Base-by-base conservation (phyloP, 192 early-diverging fungal genomes). In the Linnemannia schmuckeri region DNA sequence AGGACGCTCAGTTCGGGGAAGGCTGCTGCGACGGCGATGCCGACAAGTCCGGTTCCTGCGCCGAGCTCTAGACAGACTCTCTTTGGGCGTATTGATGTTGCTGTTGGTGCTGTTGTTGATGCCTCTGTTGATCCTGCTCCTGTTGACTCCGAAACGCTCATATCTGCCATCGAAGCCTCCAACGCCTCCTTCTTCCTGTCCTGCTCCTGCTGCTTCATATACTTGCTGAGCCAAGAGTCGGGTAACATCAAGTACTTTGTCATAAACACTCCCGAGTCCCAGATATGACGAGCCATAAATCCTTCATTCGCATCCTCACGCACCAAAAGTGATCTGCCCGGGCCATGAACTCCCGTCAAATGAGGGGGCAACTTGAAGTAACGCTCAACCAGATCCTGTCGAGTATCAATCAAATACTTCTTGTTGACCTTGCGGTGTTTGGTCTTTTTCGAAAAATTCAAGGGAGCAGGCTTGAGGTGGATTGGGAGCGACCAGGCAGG, bases 31-130 rank as follows among this genome's bases (percentile, higher is more conserved):
- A 90, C 70, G 0, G 88, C 84, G 40, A 92, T 89, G 0, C 91
- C 91, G 6, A 89, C 88, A 13, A 91, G 81, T 27, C 91, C 91
- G n/a, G 90, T 90, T 61, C 91, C 91, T 66, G 91, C 88, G 24
- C 91, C 91, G 12, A 92, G 81, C 73, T 92, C 91, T 7, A 92
- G 40, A 18, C 85, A 87, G 3, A 87, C 85, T 40, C 85, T 57
- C 44, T 61, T 52, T 52, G 49, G 18, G 40, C 46, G 72, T 75
- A 75, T 79, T 55, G 76, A 76, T 3, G 74, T 10, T 18, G 61
- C n/a, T 38, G 24, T 17, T 22, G 38, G 0, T 41, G 57, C 38
- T 68, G 76, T 52, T 49, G 73, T 0, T 74, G 44, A 20, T 46
- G 37, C 37, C 37, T 30, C 71, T 9, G 71, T 41, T 41, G 71